Evolutionary conservation across 1,284 basidiomycete species (phyloP), one percentile per base, ranked within the genome.

Genomic region (Ustilago tritici): DNA sequence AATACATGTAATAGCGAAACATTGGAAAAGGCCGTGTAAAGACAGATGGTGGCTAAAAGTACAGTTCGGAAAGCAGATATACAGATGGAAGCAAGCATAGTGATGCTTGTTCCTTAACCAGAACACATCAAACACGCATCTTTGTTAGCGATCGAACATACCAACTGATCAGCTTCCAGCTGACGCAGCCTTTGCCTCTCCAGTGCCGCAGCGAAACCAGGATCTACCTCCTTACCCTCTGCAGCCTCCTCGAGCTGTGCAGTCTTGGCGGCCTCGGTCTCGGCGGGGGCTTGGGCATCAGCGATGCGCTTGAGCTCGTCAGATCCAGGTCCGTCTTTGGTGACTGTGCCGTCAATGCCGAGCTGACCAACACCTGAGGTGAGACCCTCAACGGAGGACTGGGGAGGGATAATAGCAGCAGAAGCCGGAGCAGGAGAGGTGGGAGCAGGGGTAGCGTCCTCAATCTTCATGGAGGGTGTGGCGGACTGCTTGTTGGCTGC

Each of bases 101-200:
- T 6, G 49, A 50, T 31, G 23, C 49, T 31, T 31, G 31, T 11
- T 31, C 3, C 28, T 67, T 46, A 84, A n/a, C 82, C 81, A 11
- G 79, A 81, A 61, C 82, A 84, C 83, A 85, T 85, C 35, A 84
- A 70, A 70, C 86, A 87, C 0, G 84, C 85, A 7, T 87, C 87
- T 55, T 93, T 93, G 87, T 96, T 96, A 87, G 95, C 93, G 43
- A 96, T 75, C 56, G 92, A 93, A 85, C 95, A 96, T 82, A 90
- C 86, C 63, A 96, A 86, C 87, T 92, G 91, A 12, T 91, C 95
- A 63, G 93, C 91, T 85, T 93, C 94, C 10, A 91, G 86, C 87
- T 95, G 91, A n/a, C 92, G 89, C 62, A 92, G 90, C 70, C 90
- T 89, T 80, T 92, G 91, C 47, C 92, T 88, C 80, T 90, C 88